These are phyloP conservation scores for Aspergillus puulaauensis DNA, from an alignment of 2,329 filamentous ascomycete species.

Conservation along the genomic window DNA sequence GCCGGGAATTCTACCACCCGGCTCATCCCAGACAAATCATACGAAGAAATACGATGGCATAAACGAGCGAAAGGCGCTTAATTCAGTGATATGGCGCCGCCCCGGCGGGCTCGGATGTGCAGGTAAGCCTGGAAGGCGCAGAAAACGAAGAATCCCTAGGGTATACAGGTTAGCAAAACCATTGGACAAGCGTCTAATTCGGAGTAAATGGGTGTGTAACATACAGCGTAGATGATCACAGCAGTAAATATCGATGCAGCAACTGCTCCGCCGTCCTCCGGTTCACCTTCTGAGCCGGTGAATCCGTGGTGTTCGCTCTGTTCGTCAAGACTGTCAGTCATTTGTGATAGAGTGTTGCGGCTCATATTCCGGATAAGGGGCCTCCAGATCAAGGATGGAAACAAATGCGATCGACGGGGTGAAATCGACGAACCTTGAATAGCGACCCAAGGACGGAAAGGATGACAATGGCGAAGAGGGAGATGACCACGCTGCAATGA, in stretches of 20 bases:
- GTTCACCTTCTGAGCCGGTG: constrained; percentile 70
- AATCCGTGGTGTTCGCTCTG: constrained; percentile 75
- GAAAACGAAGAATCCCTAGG: constrained; percentile 82
- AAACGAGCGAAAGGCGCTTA: constrained; percentile 27
- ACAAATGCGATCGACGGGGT: not conserved
- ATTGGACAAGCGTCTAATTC: not conserved
- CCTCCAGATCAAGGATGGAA: not conserved
- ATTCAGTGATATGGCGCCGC: constrained; percentile 77
- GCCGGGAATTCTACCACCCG: not conserved
- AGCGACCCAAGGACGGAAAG: constrained; percentile 67
- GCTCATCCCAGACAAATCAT: not conserved
- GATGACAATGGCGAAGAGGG: constrained; percentile 64
- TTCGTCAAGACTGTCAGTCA: not conserved
- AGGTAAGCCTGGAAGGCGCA: constrained; percentile 86
- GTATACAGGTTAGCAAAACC: not conserved
- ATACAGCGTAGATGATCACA: constrained; percentile 83
- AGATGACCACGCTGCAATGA: constrained; percentile 65
- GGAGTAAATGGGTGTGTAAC: constrained; percentile 39
- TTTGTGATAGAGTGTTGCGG: not conserved
- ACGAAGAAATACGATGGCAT: not conserved
- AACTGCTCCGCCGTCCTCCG: constrained; percentile 72
- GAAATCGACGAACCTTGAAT: constrained; percentile 60
- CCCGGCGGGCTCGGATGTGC: constrained; percentile 77
- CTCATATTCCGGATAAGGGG: not conserved
- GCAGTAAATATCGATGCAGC: constrained; percentile 84